Evolutionary conservation across 768 basidiomycete species (phyloP).

Genomic region (Amanita muscaria): DNA sequence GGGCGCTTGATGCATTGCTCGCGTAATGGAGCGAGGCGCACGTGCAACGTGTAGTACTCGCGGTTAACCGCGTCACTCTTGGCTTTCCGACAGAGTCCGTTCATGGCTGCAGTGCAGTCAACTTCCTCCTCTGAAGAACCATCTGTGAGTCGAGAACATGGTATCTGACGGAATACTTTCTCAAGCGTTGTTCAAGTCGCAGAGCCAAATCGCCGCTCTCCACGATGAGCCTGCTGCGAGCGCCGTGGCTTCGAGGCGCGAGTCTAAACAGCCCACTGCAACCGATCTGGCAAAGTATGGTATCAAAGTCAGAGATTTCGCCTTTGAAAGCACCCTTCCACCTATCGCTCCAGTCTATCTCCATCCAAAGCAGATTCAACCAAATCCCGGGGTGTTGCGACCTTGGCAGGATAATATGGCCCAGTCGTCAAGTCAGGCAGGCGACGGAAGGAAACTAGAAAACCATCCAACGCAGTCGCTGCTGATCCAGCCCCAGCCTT

Average conservation of each 20-base stretch:
- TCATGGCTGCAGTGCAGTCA: too few relatives aligned
- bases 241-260: not conserved
- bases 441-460: constrained; percentile 13
- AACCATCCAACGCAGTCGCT: constrained; percentile 27
- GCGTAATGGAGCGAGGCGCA: too few relatives aligned
- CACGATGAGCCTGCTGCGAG: not conserved
- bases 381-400: constrained; percentile 28
- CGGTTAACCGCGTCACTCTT: too few relatives aligned
- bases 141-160: constrained; percentile 4
- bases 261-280: constrained; percentile 15
- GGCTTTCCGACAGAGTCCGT: too few relatives aligned
- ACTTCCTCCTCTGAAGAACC: too few relatives aligned
- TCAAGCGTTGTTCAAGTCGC: constrained; percentile 3
- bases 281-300: constrained; percentile 23
- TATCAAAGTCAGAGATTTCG: constrained; percentile 53
- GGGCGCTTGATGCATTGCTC: not conserved
- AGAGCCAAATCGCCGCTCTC: not conserved
- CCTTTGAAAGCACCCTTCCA: constrained; percentile 58
- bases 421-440: not conserved
- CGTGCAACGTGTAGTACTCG: too few relatives aligned
- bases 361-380: constrained; percentile 41
- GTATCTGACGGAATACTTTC: not conserved
- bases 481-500: constrained; percentile 9
- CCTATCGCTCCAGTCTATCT: constrained; percentile 46
- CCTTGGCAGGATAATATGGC: constrained; percentile 15